Evolutionary conservation across 2,329 filamentous ascomycete species (phyloP).

Genomic region (Colletotrichum sp.): DNA sequence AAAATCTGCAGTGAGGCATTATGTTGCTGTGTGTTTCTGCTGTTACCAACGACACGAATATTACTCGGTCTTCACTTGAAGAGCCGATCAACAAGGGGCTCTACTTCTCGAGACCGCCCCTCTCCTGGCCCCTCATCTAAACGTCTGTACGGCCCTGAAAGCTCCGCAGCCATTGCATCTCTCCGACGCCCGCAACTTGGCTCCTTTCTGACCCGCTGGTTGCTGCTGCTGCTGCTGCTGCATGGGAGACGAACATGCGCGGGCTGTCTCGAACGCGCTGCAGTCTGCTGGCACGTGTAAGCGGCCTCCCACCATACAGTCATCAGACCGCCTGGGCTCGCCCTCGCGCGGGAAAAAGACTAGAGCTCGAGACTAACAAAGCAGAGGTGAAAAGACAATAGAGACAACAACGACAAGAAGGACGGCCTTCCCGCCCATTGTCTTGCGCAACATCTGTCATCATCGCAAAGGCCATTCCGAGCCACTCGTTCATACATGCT

Average conservation of each 20-base stretch:
- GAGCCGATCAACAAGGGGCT: neutral
- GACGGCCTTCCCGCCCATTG: neutral
- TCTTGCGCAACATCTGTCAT: neutral
- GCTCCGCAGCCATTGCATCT: neutral
- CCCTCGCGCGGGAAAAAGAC: neutral
- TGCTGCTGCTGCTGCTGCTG: neutral
- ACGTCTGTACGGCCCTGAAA: neutral
- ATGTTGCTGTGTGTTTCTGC: neutral
- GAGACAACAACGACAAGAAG: neutral
- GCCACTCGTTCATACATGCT: neutral
- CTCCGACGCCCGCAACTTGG: slow-evolving; percentile 12
- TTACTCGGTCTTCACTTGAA: neutral
- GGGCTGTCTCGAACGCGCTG: neutral
- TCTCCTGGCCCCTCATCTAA: neutral
- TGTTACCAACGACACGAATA: neutral
- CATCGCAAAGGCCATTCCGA: neutral
- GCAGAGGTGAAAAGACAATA: neutral
- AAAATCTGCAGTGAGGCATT: slow-evolving; percentile 1
- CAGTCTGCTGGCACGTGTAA: neutral
- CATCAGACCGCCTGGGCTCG: neutral
- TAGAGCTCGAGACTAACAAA: neutral
- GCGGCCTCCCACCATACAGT: neutral
- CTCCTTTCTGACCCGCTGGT: neutral
- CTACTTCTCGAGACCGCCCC: neutral
- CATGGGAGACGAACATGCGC: neutral